These are phyloP conservation scores for Aspergillus hiratsukae DNA, from an alignment of 2,329 filamentous ascomycete species.

Conservation along the genomic window DNA sequence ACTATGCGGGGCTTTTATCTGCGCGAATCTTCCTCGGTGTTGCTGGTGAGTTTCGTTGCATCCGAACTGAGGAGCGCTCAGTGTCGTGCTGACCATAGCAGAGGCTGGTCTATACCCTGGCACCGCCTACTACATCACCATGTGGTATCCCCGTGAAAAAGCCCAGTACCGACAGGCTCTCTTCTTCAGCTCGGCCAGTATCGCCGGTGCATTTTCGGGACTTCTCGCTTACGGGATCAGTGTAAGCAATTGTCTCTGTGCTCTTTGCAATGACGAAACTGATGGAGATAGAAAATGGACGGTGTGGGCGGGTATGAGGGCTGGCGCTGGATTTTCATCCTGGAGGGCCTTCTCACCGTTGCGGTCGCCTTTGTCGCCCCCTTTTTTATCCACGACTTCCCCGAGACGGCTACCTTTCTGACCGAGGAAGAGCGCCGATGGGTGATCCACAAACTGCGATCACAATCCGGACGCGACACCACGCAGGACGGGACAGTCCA, in stretches of 20 bases:
- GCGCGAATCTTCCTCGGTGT: constrained; percentile 46
- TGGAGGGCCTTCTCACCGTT: constrained; percentile 47
- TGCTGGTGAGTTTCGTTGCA: not conserved
- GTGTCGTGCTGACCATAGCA: constrained; percentile 6
- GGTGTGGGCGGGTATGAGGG: constrained; percentile 44
- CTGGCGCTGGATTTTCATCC: constrained; percentile 50
- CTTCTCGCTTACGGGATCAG: constrained; percentile 50
- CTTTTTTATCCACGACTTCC: constrained; percentile 45
- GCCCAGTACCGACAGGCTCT: constrained; percentile 43
- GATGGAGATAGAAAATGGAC: constrained; percentile 41
- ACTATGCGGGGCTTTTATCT: constrained; percentile 43
- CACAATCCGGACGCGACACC: constrained; percentile 26
- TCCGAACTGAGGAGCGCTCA: too few relatives aligned
- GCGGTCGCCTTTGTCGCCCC: constrained; percentile 40
- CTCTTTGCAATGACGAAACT: constrained; percentile 15
- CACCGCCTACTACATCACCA: constrained; percentile 42
- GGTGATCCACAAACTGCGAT: constrained; percentile 35
- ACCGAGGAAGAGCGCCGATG: constrained; percentile 37
- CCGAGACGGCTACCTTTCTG: constrained; percentile 42
- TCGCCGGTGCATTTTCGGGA: constrained; percentile 51
- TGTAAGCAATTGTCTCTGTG: constrained; percentile 27
- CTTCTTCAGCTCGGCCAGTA: constrained; percentile 45
- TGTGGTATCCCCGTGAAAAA: constrained; percentile 45
- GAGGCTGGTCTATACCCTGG: constrained; percentile 43
- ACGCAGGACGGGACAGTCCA: constrained; percentile 22